Evolutionary conservation across 148 eudicot species (phyloP).

Genomic region (Rhododendron williamsianum): DNA sequence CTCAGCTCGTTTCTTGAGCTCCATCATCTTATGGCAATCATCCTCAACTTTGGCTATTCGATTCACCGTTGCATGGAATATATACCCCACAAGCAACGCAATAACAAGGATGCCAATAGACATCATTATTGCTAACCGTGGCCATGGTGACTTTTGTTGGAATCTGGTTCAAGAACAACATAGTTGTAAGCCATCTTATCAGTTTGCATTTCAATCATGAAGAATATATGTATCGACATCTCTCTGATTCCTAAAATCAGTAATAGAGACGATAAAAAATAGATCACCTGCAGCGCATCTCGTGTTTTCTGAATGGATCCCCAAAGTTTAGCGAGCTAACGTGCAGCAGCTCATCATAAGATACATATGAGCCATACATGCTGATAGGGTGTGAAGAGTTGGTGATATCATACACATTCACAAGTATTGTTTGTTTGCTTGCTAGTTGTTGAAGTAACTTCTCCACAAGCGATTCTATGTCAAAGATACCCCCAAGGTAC

Average conservation of each 20-base stretch:
- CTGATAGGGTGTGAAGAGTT: constrained; percentile 65
- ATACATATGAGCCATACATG: constrained; percentile 76
- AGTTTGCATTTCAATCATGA: neutral
- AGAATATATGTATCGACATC: neutral
- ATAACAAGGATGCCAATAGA: constrained; percentile 66
- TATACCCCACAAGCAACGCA: constrained; percentile 63
- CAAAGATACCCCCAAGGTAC: constrained; percentile 94
- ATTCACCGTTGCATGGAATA: constrained; percentile 68
- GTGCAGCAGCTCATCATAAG: constrained; percentile 46
- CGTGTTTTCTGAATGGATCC: constrained; percentile 84
- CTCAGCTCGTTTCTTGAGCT: constrained; percentile 82
- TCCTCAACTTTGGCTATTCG: constrained; percentile 84
- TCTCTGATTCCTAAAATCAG: neutral
- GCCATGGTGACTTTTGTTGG: constrained; percentile 81
- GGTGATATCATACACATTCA: constrained; percentile 82
- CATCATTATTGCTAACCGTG: constrained; percentile 55
- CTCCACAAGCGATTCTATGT: constrained; percentile 90
- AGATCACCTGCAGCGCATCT: constrained; percentile 90
- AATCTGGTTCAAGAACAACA: constrained; percentile 44
- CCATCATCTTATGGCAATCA: constrained; percentile 70
- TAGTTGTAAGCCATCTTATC: neutral
- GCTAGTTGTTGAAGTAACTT: constrained; percentile 96
- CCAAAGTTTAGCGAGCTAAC: constrained; percentile 77
- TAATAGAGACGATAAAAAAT: neutral
- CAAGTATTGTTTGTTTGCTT: constrained; percentile 85